Conservation (phyloP, 78 protist species). For the Anaeramoeba flamelloides region DNA sequence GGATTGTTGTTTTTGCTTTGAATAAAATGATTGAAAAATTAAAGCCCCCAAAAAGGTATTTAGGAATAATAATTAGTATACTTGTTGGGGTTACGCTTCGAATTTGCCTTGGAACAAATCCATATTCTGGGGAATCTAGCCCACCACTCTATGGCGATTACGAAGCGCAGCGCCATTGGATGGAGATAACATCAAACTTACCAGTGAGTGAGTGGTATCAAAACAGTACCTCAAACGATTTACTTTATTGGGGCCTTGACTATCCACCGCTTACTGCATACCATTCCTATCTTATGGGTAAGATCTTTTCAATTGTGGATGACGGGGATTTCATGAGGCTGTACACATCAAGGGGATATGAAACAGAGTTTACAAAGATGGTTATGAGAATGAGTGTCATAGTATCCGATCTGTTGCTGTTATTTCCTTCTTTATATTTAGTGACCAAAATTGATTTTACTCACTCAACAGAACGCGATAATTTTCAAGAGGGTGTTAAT, state of each 20-base stretch:
- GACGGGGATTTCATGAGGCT: constrained; percentile 52
- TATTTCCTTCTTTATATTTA: constrained; percentile 39
- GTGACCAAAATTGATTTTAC: too few species aligned
- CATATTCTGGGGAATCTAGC: constrained; percentile 4
- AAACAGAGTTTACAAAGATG: constrained; percentile 19
- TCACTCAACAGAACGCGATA: too few species aligned
- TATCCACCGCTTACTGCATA: constrained; percentile 95
- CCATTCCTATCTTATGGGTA: constrained; percentile 48
- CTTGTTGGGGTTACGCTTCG: not conserved
- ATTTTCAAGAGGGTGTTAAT: too few species aligned
- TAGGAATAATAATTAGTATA: not conserved
- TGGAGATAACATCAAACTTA: constrained; percentile 80
- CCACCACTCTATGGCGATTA: constrained; percentile 90
- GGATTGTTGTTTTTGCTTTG: too few species aligned
- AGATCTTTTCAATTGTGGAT: constrained; percentile 9
- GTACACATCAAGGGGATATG: constrained; percentile 64
- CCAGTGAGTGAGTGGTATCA: constrained; percentile 39
- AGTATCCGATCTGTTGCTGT: constrained; percentile 47
- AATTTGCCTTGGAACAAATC: not conserved
- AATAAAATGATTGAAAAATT: too few species aligned
- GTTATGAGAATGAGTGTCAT: constrained; percentile 70
- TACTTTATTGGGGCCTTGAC: constrained; percentile 92
- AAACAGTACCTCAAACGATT: constrained; percentile 56
- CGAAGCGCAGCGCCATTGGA: constrained; percentile 97
- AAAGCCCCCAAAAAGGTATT: too few species aligned